Percentiles rank a stretch among this genome's conserved stretches.
Evolutionary conservation across 2,329 filamentous ascomycete genomes (phyloP).

Genomic region (Diaporthe eres): DNA sequence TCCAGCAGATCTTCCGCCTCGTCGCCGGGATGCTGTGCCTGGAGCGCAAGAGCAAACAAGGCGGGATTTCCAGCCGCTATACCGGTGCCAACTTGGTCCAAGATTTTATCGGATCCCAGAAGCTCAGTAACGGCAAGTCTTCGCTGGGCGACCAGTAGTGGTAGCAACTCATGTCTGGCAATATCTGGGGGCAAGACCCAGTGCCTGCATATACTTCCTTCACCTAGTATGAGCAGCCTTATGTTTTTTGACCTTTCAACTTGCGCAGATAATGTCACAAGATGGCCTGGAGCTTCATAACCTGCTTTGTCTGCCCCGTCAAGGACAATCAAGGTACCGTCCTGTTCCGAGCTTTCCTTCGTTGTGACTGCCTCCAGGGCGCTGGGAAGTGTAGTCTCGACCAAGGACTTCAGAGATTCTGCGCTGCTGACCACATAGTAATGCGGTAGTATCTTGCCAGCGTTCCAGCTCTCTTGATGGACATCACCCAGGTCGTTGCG

Average conservation of each 20-base stretch:
- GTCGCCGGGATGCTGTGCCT: neutral
- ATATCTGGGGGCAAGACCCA: neutral
- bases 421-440: neutral
- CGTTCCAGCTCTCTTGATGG: neutral
- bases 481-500: neutral
- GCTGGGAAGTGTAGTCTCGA: neutral
- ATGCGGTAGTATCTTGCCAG: neutral
- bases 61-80: neutral
- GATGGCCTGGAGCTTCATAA: neutral
- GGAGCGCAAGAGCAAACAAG: neutral
- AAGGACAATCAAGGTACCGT: neutral
- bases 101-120: neutral
- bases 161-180: neutral
- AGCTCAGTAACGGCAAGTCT: neutral
- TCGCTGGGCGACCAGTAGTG: neutral
- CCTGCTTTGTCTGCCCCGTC: neutral
- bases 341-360: neutral
- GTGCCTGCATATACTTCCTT: neutral
- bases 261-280: neutral
- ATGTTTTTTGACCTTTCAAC: neutral
- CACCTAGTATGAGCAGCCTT: neutral
- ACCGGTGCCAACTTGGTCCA: neutral
- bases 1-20: neutral
- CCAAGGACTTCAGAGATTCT: neutral
- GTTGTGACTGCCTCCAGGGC: neutral